Evolutionary conservation across 352 stramenopile genomes (phyloP), one percentile per base, ranked within the genome.

Genomic region (Aphanomyces astaci): DNA sequence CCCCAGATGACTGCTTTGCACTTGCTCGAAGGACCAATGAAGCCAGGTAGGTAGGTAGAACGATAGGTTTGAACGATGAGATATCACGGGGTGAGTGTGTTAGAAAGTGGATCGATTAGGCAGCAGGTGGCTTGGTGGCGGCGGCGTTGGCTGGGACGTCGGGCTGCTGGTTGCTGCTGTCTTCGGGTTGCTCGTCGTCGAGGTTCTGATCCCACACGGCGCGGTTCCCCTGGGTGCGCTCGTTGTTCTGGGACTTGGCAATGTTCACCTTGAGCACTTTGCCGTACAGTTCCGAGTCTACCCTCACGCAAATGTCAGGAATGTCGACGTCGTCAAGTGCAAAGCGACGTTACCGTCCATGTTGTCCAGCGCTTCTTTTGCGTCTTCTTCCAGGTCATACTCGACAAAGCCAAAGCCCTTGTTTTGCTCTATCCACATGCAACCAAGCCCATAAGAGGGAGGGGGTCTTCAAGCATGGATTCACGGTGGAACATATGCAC

Each of bases 401-500:
- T 98, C 92, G 10, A 98, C 83, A 74, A 98, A 98, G 9, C 87
- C 95, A 72, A 97, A 98, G 40, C 92, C 89, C 74, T 96, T 96
- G 70, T 90, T 80, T 62, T 54, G 76, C 17, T 89, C 88, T 93
- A 62, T 24, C 17, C 63, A 25, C 27, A 48, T 19, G 25, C 30
- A 64, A 11, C 45, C 65, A 15, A 5, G 32, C 27, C n/a, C 45
- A 13, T 19, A 3, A 65, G 19, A 31, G 22, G n/a, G 7, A 59
- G 40, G 30, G 31, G 9, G 22, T 15, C 52, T 40, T 31, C 39
- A 17, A 57, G 17, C 25, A 13, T 31, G 43, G 2, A 15, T 65
- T 1, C 48, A 55, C 59, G 57, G 10, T 55, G 22, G 0, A 9
- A 53, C 13, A 56, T 3, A 43, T n/a, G 7, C 15, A 79, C 81